These are phyloP conservation scores for Diaporthe ampelina DNA, from an alignment of 2,329 filamentous ascomycete genomes.

Conservation along the genomic window DNA sequence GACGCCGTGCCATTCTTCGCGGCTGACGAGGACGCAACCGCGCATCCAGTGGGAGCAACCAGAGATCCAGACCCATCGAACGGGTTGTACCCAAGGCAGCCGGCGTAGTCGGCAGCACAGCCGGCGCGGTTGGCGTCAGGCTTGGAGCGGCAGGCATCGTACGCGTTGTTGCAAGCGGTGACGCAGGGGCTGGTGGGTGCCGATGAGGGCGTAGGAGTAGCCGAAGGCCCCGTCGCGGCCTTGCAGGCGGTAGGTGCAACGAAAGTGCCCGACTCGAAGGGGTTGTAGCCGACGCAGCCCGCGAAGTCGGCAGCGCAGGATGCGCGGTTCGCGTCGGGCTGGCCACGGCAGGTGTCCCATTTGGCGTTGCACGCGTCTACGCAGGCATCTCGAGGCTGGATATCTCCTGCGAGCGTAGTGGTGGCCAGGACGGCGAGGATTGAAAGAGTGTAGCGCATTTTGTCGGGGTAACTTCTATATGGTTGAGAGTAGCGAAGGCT, in stretches of 20 bases:
- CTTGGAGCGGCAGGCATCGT: background rate
- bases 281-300: background rate
- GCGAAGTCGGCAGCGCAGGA: background rate
- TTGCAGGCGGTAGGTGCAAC: background rate
- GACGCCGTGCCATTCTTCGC: background rate
- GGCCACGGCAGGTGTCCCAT: background rate
- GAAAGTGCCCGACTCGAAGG: background rate
- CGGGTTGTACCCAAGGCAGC: background rate
- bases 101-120: background rate
- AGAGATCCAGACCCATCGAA: conserved; percentile 1
- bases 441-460: conserved; percentile 6
- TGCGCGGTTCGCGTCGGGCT: background rate
- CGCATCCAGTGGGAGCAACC: conserved; percentile 6
- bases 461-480: background rate
- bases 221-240: background rate
- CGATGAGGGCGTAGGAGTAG: background rate
- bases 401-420: background rate
- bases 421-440: conserved; percentile 8
- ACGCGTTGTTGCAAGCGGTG: background rate
- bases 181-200: background rate
- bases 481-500: background rate
- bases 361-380: background rate
- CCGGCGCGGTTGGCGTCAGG: background rate
- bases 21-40: background rate
- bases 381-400: conserved; percentile 8